Conservation (phyloP, 2,329 filamentous ascomycete species). For the Westerdykella ornata region DNA sequence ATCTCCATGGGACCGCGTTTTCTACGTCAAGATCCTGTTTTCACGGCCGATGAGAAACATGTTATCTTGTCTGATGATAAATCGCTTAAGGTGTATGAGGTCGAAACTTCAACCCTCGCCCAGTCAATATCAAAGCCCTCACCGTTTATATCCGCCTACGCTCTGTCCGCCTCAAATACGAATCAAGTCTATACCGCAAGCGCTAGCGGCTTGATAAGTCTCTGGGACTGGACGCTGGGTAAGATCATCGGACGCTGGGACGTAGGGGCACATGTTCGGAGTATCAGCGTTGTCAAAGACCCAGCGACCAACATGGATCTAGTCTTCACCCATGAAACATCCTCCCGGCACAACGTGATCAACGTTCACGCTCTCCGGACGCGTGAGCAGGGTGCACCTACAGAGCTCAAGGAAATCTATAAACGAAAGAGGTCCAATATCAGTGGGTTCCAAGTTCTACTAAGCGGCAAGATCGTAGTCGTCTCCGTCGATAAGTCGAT, state of each 20-base stretch:
- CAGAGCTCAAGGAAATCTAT: slow-evolving; percentile 33
- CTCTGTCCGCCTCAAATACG: slow-evolving; percentile 46
- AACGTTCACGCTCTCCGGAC: slow-evolving; percentile 31
- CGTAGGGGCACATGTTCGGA: slow-evolving; percentile 32
- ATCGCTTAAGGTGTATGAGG: slow-evolving; percentile 73
- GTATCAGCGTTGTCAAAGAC: slow-evolving; percentile 26
- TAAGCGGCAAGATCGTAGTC: slow-evolving; percentile 54
- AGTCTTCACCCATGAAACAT: slow-evolving; percentile 39
- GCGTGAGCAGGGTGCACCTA: slow-evolving; percentile 20
- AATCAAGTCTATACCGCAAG: slow-evolving; percentile 51
- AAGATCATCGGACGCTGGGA: slow-evolving; percentile 41
- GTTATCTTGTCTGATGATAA: slow-evolving; percentile 69
- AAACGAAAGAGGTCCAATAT: slow-evolving; percentile 34
- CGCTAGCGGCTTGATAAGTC: slow-evolving; percentile 45
- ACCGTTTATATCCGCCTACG: slow-evolving; percentile 45
- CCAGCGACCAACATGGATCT: slow-evolving; percentile 27
- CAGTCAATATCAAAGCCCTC: slow-evolving; percentile 56
- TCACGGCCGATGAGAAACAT: slow-evolving; percentile 53
- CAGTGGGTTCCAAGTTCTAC: slow-evolving; percentile 40
- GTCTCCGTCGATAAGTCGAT: slow-evolving; percentile 50
- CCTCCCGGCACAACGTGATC: slow-evolving; percentile 30
- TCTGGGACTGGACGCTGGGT: slow-evolving; percentile 54
- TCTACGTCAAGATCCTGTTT: slow-evolving; percentile 50
- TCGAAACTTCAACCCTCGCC: slow-evolving; percentile 71
- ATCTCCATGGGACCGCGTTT: slow-evolving; percentile 51